phyloP scores from a whole-genome alignment of 148 eudicot species.

The Cornus controversa region DNA sequence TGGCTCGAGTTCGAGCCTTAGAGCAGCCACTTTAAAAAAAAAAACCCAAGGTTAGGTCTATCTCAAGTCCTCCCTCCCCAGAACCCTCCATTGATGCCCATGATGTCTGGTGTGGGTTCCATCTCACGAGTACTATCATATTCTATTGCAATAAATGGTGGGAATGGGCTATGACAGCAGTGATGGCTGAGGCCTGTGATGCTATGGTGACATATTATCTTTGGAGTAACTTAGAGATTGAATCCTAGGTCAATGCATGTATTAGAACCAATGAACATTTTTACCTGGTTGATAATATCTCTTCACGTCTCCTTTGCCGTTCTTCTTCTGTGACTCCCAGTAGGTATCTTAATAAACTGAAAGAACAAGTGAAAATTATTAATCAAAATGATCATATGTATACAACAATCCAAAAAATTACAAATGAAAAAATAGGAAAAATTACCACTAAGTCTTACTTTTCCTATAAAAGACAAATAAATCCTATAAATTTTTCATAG shows the following conservation, averaged over 20 bases:
- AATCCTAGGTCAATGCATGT: background rate
- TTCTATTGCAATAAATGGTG: background rate
- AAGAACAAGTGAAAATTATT: constrained; percentile 13
- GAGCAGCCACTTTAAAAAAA: too few species aligned
- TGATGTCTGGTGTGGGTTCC: background rate
- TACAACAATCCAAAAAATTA: background rate
- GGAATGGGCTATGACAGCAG: background rate
- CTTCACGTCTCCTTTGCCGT: constrained; percentile 82
- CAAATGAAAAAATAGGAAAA: too few species aligned
- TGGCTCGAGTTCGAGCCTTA: too few species aligned
- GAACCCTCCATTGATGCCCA: too few species aligned
- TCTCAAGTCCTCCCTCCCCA: too few species aligned
- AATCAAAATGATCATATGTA: background rate
- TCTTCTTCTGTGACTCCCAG: constrained; percentile 88
- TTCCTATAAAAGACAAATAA: too few species aligned
- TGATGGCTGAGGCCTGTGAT: background rate
- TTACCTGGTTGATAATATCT: constrained; percentile 95
- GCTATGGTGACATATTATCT: background rate
- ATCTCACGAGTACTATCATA: background rate
- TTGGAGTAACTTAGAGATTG: background rate
- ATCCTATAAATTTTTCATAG: too few species aligned
- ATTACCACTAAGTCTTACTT: too few species aligned
- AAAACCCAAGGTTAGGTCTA: too few species aligned
- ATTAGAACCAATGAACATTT: constrained; percentile 4
- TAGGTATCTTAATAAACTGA: constrained; percentile 82